Conservation (phyloP, 345 rosid species). For the Litchi chinensis region DNA sequence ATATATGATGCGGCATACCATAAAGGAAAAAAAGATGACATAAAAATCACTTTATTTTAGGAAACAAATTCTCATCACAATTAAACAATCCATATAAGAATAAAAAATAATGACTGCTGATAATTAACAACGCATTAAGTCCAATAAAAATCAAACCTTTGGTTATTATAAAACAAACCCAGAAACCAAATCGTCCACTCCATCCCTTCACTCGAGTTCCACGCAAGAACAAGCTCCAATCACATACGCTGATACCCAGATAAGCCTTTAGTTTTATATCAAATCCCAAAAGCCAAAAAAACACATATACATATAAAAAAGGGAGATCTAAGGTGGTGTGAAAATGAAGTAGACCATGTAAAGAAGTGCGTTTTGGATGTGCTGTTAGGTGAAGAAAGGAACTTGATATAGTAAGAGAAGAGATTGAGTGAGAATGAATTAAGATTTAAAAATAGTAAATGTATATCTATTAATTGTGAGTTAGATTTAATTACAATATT, state of each 20-base stretch:
- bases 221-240: constrained; percentile 21
- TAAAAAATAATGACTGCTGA: constrained; percentile 1
- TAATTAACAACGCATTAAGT: constrained; percentile 15
- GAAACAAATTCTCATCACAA: not conserved
- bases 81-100: constrained; percentile 5
- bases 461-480: not conserved
- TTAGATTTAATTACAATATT: not conserved
- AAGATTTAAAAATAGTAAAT: not conserved
- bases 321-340: not conserved
- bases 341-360: not conserved
- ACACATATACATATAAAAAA: not conserved
- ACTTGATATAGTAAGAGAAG: not conserved
- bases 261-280: constrained; percentile 6
- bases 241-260: not conserved
- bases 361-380: not conserved
- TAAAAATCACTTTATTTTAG: constrained; percentile 4
- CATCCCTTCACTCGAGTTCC: constrained; percentile 22
- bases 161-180: constrained; percentile 18
- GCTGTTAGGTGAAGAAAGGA: constrained; percentile 28
- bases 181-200: constrained; percentile 26
- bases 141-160: constrained; percentile 22
- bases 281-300: not conserved
- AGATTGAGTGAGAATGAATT: constrained; percentile 15
- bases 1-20: not conserved
- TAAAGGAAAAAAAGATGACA: not conserved